Evolutionary conservation across 306 rosid genomes (phyloP).

Genomic region (Herpetospermum pedunculosum): DNA sequence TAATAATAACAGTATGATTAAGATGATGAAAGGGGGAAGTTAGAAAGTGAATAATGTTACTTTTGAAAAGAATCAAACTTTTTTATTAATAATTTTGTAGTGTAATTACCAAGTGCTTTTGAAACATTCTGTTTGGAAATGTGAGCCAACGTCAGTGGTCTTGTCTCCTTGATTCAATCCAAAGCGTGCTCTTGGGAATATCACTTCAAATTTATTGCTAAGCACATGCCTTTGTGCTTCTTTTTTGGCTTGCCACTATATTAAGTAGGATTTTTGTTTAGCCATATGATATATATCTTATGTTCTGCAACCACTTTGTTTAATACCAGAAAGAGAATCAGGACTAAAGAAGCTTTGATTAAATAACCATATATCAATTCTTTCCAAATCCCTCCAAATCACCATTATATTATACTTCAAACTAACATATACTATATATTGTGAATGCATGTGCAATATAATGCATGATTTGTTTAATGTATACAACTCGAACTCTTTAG

Average conservation of each 20-base stretch:
- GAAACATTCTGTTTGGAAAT: slow-evolving; percentile 64
- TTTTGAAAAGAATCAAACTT: slow-evolving; percentile 6
- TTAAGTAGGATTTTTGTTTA: background rate
- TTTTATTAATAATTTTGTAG: background rate
- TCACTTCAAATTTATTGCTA: slow-evolving; percentile 59
- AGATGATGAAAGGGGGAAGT: slow-evolving; percentile 47
- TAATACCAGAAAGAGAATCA: too few relatives aligned
- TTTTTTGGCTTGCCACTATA: slow-evolving; percentile 13
- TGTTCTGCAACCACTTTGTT: background rate
- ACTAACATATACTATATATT: background rate
- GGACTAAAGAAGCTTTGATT: background rate
- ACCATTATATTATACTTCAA: background rate
- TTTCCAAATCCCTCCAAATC: background rate
- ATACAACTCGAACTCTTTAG: background rate
- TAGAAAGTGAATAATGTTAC: slow-evolving; percentile 30
- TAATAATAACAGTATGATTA: slow-evolving; percentile 74
- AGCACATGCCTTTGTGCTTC: slow-evolving; percentile 57
- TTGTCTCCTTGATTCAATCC: slow-evolving; percentile 91
- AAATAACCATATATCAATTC: background rate
- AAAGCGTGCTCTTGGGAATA: slow-evolving; percentile 88
- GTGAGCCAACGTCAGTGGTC: slow-evolving; percentile 56
- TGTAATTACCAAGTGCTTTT: slow-evolving; percentile 42
- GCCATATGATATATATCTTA: background rate
- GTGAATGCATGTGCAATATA: background rate
- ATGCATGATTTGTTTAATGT: background rate